Evolutionary conservation across 225 moss, liverwort and hornwort genomes (phyloP).

Genomic region (Physcomitrellopsis africana): DNA sequence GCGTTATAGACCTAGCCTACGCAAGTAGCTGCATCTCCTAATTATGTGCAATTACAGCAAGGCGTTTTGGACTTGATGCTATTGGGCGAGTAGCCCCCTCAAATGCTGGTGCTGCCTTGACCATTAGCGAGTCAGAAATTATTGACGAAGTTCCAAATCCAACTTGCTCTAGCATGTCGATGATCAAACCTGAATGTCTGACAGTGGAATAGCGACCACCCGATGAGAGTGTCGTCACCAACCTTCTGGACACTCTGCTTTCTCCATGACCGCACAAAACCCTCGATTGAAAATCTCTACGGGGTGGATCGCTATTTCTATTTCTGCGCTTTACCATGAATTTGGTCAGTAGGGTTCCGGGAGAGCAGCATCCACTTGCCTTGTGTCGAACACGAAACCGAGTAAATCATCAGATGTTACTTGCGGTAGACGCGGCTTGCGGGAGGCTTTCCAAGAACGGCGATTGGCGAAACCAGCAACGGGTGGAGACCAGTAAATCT

Average conservation of each 20-base stretch:
- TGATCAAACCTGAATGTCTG: background rate
- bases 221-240: background rate
- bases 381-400: background rate
- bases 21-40: background rate
- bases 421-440: background rate
- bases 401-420: conserved; percentile 4
- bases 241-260: background rate
- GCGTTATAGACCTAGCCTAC: conserved; percentile 26
- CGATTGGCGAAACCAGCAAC: background rate
- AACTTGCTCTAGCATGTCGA: background rate
- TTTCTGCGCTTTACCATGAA: background rate
- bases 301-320: background rate
- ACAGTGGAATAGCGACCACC: background rate
- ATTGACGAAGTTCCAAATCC: no score
- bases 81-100: background rate
- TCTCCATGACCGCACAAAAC: background rate
- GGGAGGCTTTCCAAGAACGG: background rate
- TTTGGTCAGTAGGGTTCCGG: background rate
- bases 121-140: no score
- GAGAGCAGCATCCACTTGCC: background rate
- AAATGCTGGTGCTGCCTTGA: no score
- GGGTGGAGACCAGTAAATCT: conserved; percentile 29
- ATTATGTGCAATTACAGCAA: background rate
- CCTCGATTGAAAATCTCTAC: background rate
- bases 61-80: background rate